Evolutionary conservation across 2,329 filamentous ascomycete genomes (phyloP).

Genomic region (Verticillium isaacii): DNA sequence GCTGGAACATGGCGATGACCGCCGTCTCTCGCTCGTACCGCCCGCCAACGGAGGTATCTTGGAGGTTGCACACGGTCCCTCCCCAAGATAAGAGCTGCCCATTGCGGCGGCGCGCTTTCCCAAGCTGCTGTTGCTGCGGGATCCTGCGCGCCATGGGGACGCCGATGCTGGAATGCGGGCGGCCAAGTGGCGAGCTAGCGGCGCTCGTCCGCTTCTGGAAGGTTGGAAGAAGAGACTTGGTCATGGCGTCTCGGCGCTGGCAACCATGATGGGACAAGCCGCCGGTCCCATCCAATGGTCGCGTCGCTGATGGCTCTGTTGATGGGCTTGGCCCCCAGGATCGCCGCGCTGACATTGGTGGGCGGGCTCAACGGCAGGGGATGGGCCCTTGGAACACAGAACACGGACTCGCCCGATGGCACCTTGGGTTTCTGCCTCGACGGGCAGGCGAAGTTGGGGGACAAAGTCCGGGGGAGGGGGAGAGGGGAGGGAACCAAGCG

Average conservation of each 20-base stretch:
- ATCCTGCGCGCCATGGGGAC: not conserved
- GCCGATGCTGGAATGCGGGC: not conserved
- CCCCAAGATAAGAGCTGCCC: not conserved
- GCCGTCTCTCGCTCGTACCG: not conserved
- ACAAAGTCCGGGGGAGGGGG: not conserved
- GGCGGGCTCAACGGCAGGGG: not conserved
- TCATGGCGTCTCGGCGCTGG: not conserved
- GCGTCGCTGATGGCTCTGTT: not conserved
- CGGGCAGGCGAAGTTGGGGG: not conserved
- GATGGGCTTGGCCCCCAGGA: not conserved
- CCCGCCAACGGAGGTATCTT: not conserved
- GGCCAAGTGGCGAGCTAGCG: slow-evolving; percentile 12
- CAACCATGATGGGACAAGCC: not conserved
- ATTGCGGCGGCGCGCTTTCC: not conserved
- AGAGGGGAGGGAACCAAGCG: not conserved
- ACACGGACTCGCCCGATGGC: not conserved
- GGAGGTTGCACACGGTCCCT: not conserved
- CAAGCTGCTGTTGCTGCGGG: not conserved
- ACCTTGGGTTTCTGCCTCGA: not conserved
- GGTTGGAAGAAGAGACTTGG: slow-evolving; percentile 16
- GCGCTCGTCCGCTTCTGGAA: slow-evolving; percentile 19
- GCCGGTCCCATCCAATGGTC: not conserved
- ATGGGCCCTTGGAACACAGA: not conserved
- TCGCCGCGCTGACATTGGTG: not conserved
- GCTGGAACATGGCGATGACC: not conserved